These are phyloP conservation scores for Metschnikowia orientalis DNA, from an alignment of 805 yeast genomes.

Conservation along the genomic window DNA sequence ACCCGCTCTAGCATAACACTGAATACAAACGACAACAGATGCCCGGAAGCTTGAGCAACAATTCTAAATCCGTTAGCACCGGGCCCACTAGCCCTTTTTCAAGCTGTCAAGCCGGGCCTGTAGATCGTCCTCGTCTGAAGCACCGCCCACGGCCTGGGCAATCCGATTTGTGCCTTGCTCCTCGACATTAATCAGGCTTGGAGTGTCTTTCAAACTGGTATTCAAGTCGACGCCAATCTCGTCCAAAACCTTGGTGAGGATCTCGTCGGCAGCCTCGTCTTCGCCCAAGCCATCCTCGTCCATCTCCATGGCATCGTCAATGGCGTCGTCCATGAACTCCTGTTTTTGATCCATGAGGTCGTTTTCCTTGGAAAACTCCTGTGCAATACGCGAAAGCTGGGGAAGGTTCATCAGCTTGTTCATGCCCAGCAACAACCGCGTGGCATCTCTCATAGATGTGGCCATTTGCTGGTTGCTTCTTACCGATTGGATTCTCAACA, in stretches of 20 bases:
- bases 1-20: no score
- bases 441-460: slow-evolving; percentile 89
- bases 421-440: slow-evolving; percentile 78
- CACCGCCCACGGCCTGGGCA: slow-evolving; percentile 53
- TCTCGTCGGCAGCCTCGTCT: slow-evolving; percentile 87
- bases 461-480: slow-evolving; percentile 95
- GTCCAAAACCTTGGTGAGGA: slow-evolving; percentile 86
- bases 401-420: slow-evolving; percentile 88
- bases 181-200: slow-evolving; percentile 30
- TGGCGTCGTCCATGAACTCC: slow-evolving; percentile 97
- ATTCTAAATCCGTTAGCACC: no score
- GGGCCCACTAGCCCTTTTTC: slow-evolving; percentile 36
- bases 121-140: slow-evolving; percentile 67
- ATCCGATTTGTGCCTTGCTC: slow-evolving; percentile 27
- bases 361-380: slow-evolving; percentile 91
- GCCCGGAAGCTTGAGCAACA: no score
- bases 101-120: slow-evolving; percentile 85
- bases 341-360: slow-evolving; percentile 98
- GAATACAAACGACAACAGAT: no score
- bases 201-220: slow-evolving; percentile 44
- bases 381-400: slow-evolving; percentile 80
- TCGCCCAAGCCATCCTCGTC: slow-evolving; percentile 69
- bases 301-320: slow-evolving; percentile 93
- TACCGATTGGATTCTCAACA: slow-evolving; percentile 86
- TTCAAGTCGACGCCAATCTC: slow-evolving; percentile 90